A percentile compares a stretch with the other conserved stretches of the same genome.
phyloP scores from a whole-genome alignment of 805 yeast species.

The Saitoella complicata region DNA sequence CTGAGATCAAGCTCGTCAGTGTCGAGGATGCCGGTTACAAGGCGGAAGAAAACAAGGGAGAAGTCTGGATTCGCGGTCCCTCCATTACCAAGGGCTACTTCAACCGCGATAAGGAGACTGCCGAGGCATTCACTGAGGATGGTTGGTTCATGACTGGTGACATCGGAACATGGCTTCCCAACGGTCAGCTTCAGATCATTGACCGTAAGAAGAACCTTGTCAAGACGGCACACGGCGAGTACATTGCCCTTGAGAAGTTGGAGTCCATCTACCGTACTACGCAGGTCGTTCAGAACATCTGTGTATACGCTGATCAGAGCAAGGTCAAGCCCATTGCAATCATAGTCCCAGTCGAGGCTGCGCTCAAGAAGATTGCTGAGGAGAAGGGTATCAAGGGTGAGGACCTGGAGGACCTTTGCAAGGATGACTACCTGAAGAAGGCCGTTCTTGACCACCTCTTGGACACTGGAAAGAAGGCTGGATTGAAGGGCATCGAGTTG shows the following conservation, averaged over 20 bases:
- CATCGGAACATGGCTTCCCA: slow-evolving; percentile 78
- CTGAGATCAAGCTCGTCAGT: slow-evolving; percentile 79
- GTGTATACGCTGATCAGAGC: slow-evolving; percentile 80
- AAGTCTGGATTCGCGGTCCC: slow-evolving; percentile 63
- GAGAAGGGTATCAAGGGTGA: slow-evolving; percentile 33
- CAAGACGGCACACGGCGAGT: slow-evolving; percentile 92
- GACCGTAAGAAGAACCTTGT: slow-evolving; percentile 94
- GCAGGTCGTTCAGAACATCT: slow-evolving; percentile 57
- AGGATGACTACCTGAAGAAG: slow-evolving; percentile 38
- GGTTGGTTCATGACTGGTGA: slow-evolving; percentile 97
- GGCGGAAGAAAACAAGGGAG: slow-evolving; percentile 88
- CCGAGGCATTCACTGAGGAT: slow-evolving; percentile 55
- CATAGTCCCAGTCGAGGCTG: slow-evolving; percentile 61
- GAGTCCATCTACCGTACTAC: slow-evolving; percentile 84
- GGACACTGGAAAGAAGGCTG: slow-evolving; percentile 64
- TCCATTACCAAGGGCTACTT: slow-evolving; percentile 64
- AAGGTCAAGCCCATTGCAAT: slow-evolving; percentile 89
- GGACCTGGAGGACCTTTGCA: slow-evolving; percentile 32
- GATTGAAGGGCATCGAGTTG: slow-evolving; percentile 73
- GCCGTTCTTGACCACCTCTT: slow-evolving; percentile 44
- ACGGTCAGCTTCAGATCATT: slow-evolving; percentile 66
- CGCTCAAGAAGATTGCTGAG: slow-evolving; percentile 43
- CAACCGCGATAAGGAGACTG: slow-evolving; percentile 69
- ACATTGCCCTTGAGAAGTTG: slow-evolving; percentile 87
- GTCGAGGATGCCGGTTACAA: slow-evolving; percentile 81